Conservation (phyloP, 169 alveolate species). For the Cryptosporidium felis region DNA sequence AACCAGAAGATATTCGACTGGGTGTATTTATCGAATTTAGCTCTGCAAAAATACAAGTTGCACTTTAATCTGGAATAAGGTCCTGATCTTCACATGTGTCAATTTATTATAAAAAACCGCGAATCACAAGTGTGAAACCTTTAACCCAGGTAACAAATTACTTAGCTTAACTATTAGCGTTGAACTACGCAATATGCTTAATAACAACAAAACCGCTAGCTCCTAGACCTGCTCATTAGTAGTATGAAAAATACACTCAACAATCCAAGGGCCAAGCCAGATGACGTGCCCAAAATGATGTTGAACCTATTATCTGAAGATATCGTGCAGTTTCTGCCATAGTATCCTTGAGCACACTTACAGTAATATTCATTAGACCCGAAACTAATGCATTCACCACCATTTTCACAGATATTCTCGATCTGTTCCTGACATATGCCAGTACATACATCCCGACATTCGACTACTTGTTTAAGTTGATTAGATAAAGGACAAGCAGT, state of each 20-base stretch:
- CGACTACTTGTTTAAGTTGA: constrained; percentile 41
- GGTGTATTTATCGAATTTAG: too few relatives aligned
- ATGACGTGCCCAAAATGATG: constrained; percentile 43
- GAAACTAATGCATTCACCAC: constrained; percentile 49
- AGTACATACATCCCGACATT: constrained; percentile 3
- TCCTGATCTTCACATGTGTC: too few relatives aligned
- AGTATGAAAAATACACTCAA: not conserved
- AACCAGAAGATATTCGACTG: too few relatives aligned
- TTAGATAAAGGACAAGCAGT: constrained; percentile 37
- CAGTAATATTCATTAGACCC: constrained; percentile 30
- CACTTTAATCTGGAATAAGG: too few relatives aligned
- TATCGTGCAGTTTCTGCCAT: constrained; percentile 50
- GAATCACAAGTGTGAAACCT: too few relatives aligned
- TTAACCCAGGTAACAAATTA: too few relatives aligned
- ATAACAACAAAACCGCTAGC: too few relatives aligned
- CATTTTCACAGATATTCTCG: constrained; percentile 19
- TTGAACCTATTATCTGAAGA: constrained; percentile 40
- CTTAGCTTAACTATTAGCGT: too few relatives aligned
- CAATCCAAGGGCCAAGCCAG: constrained; percentile 8
- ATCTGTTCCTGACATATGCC: constrained; percentile 10
- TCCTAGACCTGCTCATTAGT: constrained; percentile 23
- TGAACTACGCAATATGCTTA: too few relatives aligned
- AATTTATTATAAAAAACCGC: too few relatives aligned
- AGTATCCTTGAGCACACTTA: constrained; percentile 36
- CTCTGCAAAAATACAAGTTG: too few relatives aligned